phyloP scores from a whole-genome alignment of 257 asterid genomes.

The Fraxinus cuspidata region DNA sequence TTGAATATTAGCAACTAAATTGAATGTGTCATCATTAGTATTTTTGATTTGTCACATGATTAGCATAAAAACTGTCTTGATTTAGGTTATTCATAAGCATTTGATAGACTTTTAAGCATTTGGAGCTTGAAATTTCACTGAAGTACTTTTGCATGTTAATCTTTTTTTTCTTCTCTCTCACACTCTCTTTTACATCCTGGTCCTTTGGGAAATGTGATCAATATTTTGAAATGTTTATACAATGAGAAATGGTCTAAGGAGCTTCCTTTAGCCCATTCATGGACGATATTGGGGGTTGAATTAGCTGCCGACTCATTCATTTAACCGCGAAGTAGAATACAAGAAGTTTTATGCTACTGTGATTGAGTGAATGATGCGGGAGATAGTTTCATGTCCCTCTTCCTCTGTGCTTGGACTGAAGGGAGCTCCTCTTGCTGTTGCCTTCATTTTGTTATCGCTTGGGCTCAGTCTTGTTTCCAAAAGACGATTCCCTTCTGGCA shows the following conservation, averaged over 20 bases:
- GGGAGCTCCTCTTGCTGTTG: constrained; percentile 87
- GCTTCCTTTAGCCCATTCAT: constrained; percentile 98
- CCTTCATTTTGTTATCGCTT: constrained; percentile 25
- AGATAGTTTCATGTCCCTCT: constrained; percentile 79
- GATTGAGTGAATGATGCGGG: constrained; percentile 99
- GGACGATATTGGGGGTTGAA: constrained; percentile 68
- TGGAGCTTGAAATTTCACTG: background rate
- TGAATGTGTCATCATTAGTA: background rate
- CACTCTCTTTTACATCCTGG: background rate
- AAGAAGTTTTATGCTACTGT: constrained; percentile 52
- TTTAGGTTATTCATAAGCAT: background rate
- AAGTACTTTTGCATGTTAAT: background rate
- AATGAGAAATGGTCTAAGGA: constrained; percentile 54
- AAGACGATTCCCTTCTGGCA: background rate
- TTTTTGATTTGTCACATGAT: background rate
- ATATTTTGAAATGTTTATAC: constrained; percentile 15
- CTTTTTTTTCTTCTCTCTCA: background rate
- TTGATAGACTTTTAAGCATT: background rate
- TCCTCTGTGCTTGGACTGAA: constrained; percentile 92
- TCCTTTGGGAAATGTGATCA: background rate
- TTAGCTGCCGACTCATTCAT: constrained; percentile 97
- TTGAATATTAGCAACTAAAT: background rate
- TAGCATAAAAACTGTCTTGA: background rate
- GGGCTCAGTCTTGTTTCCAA: background rate
- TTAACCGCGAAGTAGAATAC: constrained; percentile 68